Percentiles rank a stretch among this genome's conserved stretches.
phyloP scores from a whole-genome alignment of 1,284 basidiomycete genomes.

The Entoloma clypeatum region DNA sequence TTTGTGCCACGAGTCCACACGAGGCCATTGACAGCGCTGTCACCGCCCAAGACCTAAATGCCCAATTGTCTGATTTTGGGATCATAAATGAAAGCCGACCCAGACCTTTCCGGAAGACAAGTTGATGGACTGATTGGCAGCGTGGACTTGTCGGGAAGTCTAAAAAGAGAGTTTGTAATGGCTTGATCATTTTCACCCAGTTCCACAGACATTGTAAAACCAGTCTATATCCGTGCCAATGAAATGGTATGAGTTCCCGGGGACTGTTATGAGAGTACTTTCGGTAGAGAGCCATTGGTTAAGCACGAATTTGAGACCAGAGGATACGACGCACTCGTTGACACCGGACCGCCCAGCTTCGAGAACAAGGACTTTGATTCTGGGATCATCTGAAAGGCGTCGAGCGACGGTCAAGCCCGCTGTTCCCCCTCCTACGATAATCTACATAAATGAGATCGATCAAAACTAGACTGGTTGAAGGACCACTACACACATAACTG shows the following conservation, averaged over 20 bases:
- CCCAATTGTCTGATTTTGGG: background rate
- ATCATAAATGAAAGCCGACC: background rate
- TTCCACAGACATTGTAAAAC: slow-evolving; percentile 21
- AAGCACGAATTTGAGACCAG: background rate
- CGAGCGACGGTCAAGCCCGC: slow-evolving; percentile 24
- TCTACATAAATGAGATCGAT: slow-evolving; percentile 10
- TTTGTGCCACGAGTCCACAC: slow-evolving; percentile 33
- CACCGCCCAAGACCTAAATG: slow-evolving; percentile 29
- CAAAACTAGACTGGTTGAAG: no score
- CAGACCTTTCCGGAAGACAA: slow-evolving; percentile 28
- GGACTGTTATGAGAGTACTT: slow-evolving; percentile 28
- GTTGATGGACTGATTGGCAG: slow-evolving; percentile 24
- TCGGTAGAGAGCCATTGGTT: background rate
- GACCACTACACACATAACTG: background rate
- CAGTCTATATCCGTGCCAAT: slow-evolving; percentile 29
- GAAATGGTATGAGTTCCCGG: slow-evolving; percentile 27
- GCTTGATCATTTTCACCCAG: background rate
- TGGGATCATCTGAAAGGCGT: slow-evolving; percentile 18
- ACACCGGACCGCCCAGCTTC: slow-evolving; percentile 25
- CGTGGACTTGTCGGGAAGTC: slow-evolving; percentile 26
- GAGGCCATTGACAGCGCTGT: slow-evolving; percentile 32
- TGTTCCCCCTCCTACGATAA: slow-evolving; percentile 25
- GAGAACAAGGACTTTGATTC: slow-evolving; percentile 20
- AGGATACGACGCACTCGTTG: slow-evolving; percentile 16
- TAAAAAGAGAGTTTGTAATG: slow-evolving; percentile 4